Evolutionary conservation across 2,329 filamentous ascomycete genomes (phyloP), one percentile per base, ranked within the genome.

Genomic region (Diaporthe eres): DNA sequence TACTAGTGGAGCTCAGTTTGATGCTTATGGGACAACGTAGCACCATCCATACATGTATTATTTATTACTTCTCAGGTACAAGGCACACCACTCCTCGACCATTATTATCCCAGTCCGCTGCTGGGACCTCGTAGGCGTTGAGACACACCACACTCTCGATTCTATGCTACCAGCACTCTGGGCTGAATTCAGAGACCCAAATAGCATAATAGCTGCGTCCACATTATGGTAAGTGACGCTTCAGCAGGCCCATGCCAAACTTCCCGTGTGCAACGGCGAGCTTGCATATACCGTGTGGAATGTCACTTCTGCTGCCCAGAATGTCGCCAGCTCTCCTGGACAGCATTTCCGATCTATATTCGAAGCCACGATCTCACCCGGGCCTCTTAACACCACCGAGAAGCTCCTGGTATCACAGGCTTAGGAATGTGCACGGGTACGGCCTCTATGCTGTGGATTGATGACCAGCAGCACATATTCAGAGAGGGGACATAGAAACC

Each of bases 151-250:
- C 15, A 6, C 31, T 58, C 55, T 34, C 31, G 3, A 9, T 12
- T 22, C 31, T n/a, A 9, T 31, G 31, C 31, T n/a, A 22, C 12
- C 19, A 22, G 55, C 4, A 19, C 22, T 19, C 19, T 37, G 6
- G n/a, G 31, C 31, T 37, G 31, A 4, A 5, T 57, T 34, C 9
- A 34, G 0, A 10, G 28, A 9, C 7, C 57, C 57, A 31, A n/a
- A 73, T 8, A 42, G 9, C 71, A 73, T 68, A 17, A 74, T 58
- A 39, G 39, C 57, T 10, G 47, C 47, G n/a, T 67, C 72, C 2
- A 67, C 51, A 42, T 51, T n/a, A 49, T 57, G 49, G 39, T 34
- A 58, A 37, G n/a, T 34, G 47, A 58, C 19, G 25, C 57, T 17
- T 17, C 2, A 37, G 49, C 47, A 68, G 37, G 8, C 60, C 37